A percentile compares a stretch with the other conserved stretches of the same genome.
phyloP scores from a whole-genome alignment of 1,284 basidiomycete genomes.

The Hypsizygus ulmarius region DNA sequence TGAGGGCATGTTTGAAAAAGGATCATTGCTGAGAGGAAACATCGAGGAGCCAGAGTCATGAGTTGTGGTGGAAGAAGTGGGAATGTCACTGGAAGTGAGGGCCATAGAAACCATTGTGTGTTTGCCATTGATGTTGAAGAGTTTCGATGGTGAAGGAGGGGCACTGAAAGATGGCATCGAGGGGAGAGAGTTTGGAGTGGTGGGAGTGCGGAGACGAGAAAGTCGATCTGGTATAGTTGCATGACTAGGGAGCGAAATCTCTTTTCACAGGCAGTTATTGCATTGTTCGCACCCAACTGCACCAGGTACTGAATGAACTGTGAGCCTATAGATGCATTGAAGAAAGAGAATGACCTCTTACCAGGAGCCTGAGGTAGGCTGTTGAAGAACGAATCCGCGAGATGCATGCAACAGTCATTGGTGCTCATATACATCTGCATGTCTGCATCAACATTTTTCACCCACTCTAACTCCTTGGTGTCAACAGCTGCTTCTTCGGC shows the following conservation, averaged over 20 bases:
- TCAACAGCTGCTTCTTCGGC: conserved; percentile 6
- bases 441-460: conserved; percentile 2
- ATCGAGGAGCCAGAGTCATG: conserved; percentile 17
- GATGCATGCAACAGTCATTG: background rate
- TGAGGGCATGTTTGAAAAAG: too few relatives aligned
- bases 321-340: conserved; percentile 3
- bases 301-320: background rate
- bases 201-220: background rate
- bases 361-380: background rate
- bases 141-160: conserved; percentile 19
- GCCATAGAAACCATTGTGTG: conserved; percentile 14
- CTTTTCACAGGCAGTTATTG: background rate
- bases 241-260: background rate
- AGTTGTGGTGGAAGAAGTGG: conserved; percentile 15
- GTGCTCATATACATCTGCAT: background rate
- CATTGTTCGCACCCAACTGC: background rate
- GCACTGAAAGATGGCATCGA: background rate
- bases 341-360: background rate
- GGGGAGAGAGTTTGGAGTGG: background rate
- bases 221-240: background rate
- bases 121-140: conserved; percentile 16
- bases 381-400: conserved; percentile 1
- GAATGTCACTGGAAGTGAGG: too few relatives aligned
- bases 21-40: too few relatives aligned
- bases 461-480: background rate